A percentile compares a stretch with the other conserved stretches of the same genome.
Evolutionary conservation across 306 rosid genomes (phyloP).

Genomic region (Vachellia pachyceras): DNA sequence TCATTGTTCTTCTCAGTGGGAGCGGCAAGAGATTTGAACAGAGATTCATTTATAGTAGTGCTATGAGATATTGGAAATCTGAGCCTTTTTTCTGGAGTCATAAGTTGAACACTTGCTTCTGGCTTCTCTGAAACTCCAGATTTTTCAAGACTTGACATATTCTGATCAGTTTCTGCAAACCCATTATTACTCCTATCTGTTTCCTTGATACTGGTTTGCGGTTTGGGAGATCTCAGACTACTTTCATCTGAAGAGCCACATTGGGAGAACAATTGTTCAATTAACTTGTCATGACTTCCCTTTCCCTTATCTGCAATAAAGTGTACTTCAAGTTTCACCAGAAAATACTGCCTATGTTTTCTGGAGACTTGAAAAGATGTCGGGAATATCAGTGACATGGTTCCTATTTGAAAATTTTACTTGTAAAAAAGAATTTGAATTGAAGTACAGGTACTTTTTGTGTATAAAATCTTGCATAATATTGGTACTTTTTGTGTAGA

Average conservation of each 20-base stretch:
- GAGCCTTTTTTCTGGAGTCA: conserved; percentile 25
- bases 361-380: no score
- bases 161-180: conserved; percentile 28
- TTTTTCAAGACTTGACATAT: conserved; percentile 12
- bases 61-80: conserved; percentile 40
- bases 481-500: no score
- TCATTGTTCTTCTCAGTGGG: conserved; percentile 43
- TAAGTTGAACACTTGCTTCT: conserved; percentile 24
- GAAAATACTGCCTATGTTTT: not conserved
- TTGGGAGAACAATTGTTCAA: conserved; percentile 53
- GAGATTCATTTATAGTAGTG: conserved; percentile 46
- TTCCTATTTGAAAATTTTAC: no score
- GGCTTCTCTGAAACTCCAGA: conserved; percentile 28
- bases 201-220: conserved; percentile 25
- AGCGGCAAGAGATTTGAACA: conserved; percentile 54
- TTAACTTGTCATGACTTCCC: conserved; percentile 64
- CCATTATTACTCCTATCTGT: conserved; percentile 7
- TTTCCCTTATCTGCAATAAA: conserved; percentile 66
- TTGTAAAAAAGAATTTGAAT: no score
- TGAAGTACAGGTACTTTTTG: no score
- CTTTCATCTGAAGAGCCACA: conserved; percentile 11
- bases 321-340: conserved; percentile 5
- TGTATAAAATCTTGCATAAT: no score
- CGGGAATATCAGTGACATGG: no score
- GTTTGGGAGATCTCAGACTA: conserved; percentile 19